Evolutionary conservation across 768 basidiomycete species (phyloP).

Genomic region (Collybiopsis luxurians): DNA sequence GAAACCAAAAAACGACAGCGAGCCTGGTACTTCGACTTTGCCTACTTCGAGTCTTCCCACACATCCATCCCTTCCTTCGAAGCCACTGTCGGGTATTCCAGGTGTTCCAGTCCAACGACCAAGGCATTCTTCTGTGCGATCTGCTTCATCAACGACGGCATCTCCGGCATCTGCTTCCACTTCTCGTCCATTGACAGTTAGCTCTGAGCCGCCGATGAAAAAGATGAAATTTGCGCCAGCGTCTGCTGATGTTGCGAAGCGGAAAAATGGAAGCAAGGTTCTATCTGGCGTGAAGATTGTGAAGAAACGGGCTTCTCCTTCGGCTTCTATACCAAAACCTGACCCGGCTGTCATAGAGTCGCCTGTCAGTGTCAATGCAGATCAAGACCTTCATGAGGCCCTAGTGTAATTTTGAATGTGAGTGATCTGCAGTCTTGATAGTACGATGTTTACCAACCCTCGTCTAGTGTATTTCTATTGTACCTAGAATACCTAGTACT

Average conservation of each 20-base stretch:
- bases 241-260: not conserved
- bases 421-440: too few species aligned
- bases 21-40: not conserved
- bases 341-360: too few species aligned
- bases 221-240: not conserved
- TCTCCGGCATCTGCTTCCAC: not conserved
- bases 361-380: too few species aligned
- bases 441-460: too few species aligned
- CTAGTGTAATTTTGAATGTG: too few species aligned
- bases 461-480: too few species aligned
- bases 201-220: not conserved
- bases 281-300: slow-evolving; percentile 4
- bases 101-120: not conserved
- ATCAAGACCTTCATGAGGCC: too few species aligned
- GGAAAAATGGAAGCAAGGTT: not conserved
- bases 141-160: not conserved
- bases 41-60: slow-evolving; percentile 9
- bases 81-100: not conserved
- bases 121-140: not conserved
- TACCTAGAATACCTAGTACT: too few species aligned
- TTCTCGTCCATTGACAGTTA: not conserved
- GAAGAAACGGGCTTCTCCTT: slow-evolving; percentile 1
- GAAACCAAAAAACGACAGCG: slow-evolving; percentile 20
- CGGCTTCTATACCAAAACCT: not conserved
- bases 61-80: slow-evolving; percentile 9